Base-by-base conservation (phyloP, 192 early-diverging fungal genomes). In the Coemansia sp. region DNA sequence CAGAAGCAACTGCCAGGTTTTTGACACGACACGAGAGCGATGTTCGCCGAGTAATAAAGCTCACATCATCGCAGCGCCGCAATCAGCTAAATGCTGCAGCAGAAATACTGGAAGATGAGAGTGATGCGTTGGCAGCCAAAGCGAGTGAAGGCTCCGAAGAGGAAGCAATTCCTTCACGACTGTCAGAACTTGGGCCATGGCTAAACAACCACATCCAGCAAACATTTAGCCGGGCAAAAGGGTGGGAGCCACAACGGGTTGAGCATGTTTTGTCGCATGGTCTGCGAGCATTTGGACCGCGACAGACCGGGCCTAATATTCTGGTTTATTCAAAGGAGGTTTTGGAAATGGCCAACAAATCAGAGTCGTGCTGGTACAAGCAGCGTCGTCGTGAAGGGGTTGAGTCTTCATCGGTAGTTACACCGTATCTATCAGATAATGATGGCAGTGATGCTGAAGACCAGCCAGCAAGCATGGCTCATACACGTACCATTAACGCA, bases 171-270 rank as follows among this genome's bases (percentile, higher is more conserved):
- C 74, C 74, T 5, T 77, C 74, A 13, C 61, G 60, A 18, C 43
- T 61, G 4, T 66, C 74, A 6, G 74, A 77, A 45, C 63, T 77
- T 5, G 67, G 74, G 3, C 74, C 63, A 2, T 77, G 74, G 74
- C 67, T 77, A 4, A 68, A 66, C 20, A 18, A 19, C 15, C 63
- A 64, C 5, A 33, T 77, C 23, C 54, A 61, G 18, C 39, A 68
- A 16, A 63, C 69, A 14, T 72, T 79, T 54, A 46, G 47, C 54
- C 43, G 47, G 20, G 59, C 57, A 28, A 79, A 68, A 50, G 69
- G 76, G n/a, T 79, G 76, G 76, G 70, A 79, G 50, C 70, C 69
- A 10, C 68, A 63, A 30, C 76, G 76, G 20, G 76, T 65, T 2
- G 62, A 79, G 31, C 55, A 61, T 36, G 36, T 55, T 12, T 42